Base-by-base conservation (phyloP, 495 filamentous ascomycete species). In the Cercophora sp. region DNA sequence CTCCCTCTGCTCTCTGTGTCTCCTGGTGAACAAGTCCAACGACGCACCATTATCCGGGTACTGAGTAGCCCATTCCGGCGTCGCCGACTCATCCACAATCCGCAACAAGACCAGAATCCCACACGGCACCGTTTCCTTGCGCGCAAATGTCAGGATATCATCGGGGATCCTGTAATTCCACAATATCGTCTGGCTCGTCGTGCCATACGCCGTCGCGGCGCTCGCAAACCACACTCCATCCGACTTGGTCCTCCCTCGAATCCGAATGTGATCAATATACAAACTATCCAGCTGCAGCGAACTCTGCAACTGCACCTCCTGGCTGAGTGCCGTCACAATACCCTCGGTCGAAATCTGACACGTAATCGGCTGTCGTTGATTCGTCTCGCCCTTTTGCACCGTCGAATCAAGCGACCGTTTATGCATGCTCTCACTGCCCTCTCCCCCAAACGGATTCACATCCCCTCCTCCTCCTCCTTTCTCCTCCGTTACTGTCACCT, bases 151-250 rank as follows among this genome's bases (percentile, higher is more conserved):
- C 1, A 81, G 58, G 31, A 84, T 69, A 25, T 71, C 67, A 37
- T 75, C 70, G 1, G 82, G 79, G 51, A 83, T 80, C 48, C 75
- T 70, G 68, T 79, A 84, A 60, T 75, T 79, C 81, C 81, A 85
- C 20, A 85, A 70, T 16, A 80, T 70, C 5, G 75, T 75, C 67
- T 79, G 70, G 50, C 62, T 68, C 29, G 72, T 65, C 20, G 79
- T 79, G 16, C 74, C 72, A 46, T 76, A 70, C 0, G 81, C 81
- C 0, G 81, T 84, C 5, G 73, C 70, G 1, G 72, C 70, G 52
- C 70, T 74, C 32, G 77, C 75, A 50, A 84, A 85, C 82, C 82
- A 85, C n/a, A 72, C 66, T 11, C 79, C 76, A 34, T 68, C 61
- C 2, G 63, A 32, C 1, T 62, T 67, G 50, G 56, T 62, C 18